These are phyloP conservation scores for Aspergillus candidus DNA, from an alignment of 2,329 filamentous ascomycete genomes.

Conservation along the genomic window DNA sequence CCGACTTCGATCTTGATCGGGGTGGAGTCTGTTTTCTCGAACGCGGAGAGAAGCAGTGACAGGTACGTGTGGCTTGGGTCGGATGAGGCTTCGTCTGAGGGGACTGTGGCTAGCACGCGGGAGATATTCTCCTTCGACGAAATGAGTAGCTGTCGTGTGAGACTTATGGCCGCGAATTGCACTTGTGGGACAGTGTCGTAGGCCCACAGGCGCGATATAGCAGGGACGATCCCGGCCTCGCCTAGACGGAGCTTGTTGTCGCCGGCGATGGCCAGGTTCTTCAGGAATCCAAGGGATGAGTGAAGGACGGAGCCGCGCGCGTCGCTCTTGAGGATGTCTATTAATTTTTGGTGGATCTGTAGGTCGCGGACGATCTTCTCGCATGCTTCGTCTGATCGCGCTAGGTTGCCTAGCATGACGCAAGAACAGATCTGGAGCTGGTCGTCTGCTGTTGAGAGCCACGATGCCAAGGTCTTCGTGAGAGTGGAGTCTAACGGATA, in stretches of 20 bases:
- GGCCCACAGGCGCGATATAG: slow-evolving; percentile 35
- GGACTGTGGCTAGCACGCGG: slow-evolving; percentile 29
- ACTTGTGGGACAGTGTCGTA: slow-evolving; percentile 40
- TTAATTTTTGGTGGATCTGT: slow-evolving; percentile 36
- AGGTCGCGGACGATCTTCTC: slow-evolving; percentile 34
- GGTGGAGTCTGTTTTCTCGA: slow-evolving; percentile 37
- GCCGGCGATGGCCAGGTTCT: slow-evolving; percentile 42
- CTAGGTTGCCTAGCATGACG: slow-evolving; percentile 44
- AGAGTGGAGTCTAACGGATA: slow-evolving; percentile 37
- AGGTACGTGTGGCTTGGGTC: slow-evolving; percentile 32
- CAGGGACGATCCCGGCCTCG: slow-evolving; percentile 34
- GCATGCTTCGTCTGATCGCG: slow-evolving; percentile 40
- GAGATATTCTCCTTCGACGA: slow-evolving; percentile 34
- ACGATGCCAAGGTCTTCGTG: slow-evolving; percentile 33
- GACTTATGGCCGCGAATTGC: slow-evolving; percentile 40
- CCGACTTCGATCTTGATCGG: slow-evolving; percentile 45
- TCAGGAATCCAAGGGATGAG: slow-evolving; percentile 42
- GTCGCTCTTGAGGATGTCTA: slow-evolving; percentile 34
- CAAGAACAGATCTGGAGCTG: slow-evolving; percentile 43
- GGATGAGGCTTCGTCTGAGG: slow-evolving; percentile 24
- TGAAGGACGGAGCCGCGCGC: slow-evolving; percentile 39
- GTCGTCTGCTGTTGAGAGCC: slow-evolving; percentile 35
- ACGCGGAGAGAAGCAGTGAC: slow-evolving; percentile 37
- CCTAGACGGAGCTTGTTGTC: slow-evolving; percentile 37
- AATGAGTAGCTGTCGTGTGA: slow-evolving; percentile 35